Evolutionary conservation across 1,284 basidiomycete genomes (phyloP).

Genomic region (Stereum hirsutum): DNA sequence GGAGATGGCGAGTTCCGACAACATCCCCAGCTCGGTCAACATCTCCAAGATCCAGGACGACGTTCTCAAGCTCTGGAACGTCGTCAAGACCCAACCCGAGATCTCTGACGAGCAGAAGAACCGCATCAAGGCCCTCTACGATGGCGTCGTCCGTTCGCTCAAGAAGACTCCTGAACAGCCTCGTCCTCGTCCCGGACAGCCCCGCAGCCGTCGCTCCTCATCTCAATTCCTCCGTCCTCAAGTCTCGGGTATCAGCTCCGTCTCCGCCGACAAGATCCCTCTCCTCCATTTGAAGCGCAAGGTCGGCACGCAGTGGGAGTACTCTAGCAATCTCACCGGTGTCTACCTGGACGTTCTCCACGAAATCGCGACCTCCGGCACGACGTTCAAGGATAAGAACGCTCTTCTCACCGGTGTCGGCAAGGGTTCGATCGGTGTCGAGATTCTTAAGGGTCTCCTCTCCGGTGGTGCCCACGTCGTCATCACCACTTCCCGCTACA

Average conservation of each 20-base stretch:
- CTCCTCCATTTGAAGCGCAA: constrained; percentile 95
- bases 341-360: constrained; percentile 94
- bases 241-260: constrained; percentile 63
- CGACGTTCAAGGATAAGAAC: constrained; percentile 98
- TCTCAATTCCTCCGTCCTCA: constrained; percentile 94
- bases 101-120: constrained; percentile 97
- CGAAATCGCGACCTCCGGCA: constrained; percentile 97
- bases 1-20: constrained; percentile 96
- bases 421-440: constrained; percentile 95
- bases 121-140: constrained; percentile 94
- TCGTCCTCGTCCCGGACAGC: constrained; percentile 38
- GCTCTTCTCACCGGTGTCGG: constrained; percentile 96
- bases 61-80: constrained; percentile 93
- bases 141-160: constrained; percentile 85
- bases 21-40: constrained; percentile 75
- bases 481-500: constrained; percentile 95
- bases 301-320: constrained; percentile 94
- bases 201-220: constrained; percentile 77
- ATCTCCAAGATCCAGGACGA: constrained; percentile 97
- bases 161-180: constrained; percentile 57
- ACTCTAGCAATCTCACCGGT: constrained; percentile 92
- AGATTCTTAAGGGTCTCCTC: constrained; percentile 93
- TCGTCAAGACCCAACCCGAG: constrained; percentile 94
- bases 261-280: constrained; percentile 87
- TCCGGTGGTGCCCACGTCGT: constrained; percentile 95